phyloP scores from a whole-genome alignment of 2,329 filamentous ascomycete genomes.

The Fusarium sp. region DNA sequence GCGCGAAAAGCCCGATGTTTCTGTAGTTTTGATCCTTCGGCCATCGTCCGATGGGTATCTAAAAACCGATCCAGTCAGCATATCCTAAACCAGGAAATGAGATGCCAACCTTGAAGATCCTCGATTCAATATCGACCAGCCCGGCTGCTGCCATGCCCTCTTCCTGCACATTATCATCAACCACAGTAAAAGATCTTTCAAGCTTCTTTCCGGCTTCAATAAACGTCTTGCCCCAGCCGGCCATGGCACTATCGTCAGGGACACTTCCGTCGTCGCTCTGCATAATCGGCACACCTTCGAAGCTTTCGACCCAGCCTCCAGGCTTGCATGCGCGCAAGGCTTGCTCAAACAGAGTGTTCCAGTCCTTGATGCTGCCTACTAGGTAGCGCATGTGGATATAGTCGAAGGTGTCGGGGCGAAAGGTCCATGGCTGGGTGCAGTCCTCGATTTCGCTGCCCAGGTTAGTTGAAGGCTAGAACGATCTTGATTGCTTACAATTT shows the following conservation, averaged over 20 bases:
- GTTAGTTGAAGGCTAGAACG: neutral
- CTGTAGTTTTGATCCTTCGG: neutral
- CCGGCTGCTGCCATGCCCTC: neutral
- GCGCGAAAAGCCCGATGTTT: constrained; percentile 6
- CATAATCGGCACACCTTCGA: constrained; percentile 1
- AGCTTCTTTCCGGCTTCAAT: neutral
- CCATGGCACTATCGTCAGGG: neutral
- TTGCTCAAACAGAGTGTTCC: constrained; percentile 62
- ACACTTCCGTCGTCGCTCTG: neutral
- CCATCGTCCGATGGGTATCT: constrained; percentile 20
- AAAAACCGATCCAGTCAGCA: neutral
- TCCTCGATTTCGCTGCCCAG: constrained; percentile 36
- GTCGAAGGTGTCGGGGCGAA: constrained; percentile 58
- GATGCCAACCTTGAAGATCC: constrained; percentile 3
- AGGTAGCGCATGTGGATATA: constrained; percentile 70
- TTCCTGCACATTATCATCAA: neutral
- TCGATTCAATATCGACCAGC: neutral
- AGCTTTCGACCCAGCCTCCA: constrained; percentile 57
- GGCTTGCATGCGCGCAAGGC: constrained; percentile 65
- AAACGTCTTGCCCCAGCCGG: neutral
- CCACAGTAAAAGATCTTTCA: neutral
- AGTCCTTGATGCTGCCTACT: constrained; percentile 66
- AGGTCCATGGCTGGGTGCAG: constrained; percentile 46
- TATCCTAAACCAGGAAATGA: neutral
- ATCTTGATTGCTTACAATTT: constrained; percentile 46